phyloP scores from a whole-genome alignment of 2,329 filamentous ascomycete species.

The Plenodomus lindquistii region DNA sequence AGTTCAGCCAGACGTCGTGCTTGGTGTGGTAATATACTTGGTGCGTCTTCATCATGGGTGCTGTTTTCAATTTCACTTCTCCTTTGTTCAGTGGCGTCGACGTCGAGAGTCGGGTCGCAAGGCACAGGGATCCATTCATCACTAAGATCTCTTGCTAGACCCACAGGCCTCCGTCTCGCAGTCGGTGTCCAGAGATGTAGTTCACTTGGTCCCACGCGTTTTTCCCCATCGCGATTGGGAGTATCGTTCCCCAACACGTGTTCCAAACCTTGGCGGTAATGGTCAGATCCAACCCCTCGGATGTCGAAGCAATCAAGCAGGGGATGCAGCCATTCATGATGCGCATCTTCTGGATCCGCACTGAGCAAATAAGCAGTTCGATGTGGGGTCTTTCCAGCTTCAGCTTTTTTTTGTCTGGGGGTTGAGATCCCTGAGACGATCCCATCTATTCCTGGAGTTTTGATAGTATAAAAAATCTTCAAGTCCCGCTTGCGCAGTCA shows the following conservation, averaged over 20 bases:
- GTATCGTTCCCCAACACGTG: background rate
- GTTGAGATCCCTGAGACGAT: background rate
- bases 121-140: background rate
- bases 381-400: background rate
- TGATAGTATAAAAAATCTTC: slow-evolving; percentile 3
- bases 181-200: background rate
- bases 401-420: background rate
- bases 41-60: background rate
- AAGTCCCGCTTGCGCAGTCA: background rate
- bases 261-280: background rate
- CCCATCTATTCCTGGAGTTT: background rate
- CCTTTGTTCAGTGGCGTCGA: background rate
- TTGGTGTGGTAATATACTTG: background rate
- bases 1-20: background rate
- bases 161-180: background rate
- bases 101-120: background rate
- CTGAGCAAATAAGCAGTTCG: background rate
- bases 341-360: background rate
- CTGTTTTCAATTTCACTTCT: background rate
- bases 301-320: background rate
- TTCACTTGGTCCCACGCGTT: background rate
- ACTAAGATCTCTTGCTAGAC: background rate
- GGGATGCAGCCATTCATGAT: background rate
- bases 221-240: too few relatives aligned
- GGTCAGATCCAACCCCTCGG: background rate